A percentile compares a stretch with the other conserved stretches of the same genome.
phyloP scores from a whole-genome alignment of 257 asterid species.

The Orobanche coerulescens region DNA sequence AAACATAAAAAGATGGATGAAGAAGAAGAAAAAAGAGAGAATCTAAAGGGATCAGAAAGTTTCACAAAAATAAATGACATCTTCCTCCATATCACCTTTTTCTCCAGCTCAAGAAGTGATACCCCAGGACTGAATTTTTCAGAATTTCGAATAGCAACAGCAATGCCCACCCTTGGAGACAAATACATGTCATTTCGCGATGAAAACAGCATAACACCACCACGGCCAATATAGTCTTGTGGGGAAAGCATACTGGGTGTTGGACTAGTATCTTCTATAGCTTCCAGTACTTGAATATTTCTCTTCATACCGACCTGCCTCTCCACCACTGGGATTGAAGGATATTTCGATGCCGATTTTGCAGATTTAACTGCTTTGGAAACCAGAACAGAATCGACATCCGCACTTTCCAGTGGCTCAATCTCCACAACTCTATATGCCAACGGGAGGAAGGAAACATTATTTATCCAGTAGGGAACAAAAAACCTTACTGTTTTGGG shows the following conservation, averaged over 20 bases:
- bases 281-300: constrained; percentile 80
- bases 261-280: constrained; percentile 87
- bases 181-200: constrained; percentile 79
- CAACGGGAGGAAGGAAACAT: constrained; percentile 65
- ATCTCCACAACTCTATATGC: constrained; percentile 92
- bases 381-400: constrained; percentile 47
- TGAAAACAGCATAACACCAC: constrained; percentile 89
- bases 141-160: constrained; percentile 82
- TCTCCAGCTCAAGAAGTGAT: constrained; percentile 96
- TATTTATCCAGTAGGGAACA: constrained; percentile 97
- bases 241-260: constrained; percentile 97
- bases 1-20: neutral
- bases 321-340: constrained; percentile 48
- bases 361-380: constrained; percentile 66
- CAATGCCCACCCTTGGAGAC: constrained; percentile 88
- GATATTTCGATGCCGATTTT: constrained; percentile 49
- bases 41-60: constrained; percentile 10
- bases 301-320: constrained; percentile 46
- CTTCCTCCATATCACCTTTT: constrained; percentile 59
- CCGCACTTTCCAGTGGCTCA: constrained; percentile 66
- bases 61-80: constrained; percentile 10
- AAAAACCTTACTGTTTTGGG: constrained; percentile 91
- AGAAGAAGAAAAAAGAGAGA: neutral
- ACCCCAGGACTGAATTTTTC: constrained; percentile 77
- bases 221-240: constrained; percentile 90